Percentiles rank a stretch among this genome's conserved stretches.
phyloP scores from a whole-genome alignment of 345 rosid genomes.

The Garcia nutans region DNA sequence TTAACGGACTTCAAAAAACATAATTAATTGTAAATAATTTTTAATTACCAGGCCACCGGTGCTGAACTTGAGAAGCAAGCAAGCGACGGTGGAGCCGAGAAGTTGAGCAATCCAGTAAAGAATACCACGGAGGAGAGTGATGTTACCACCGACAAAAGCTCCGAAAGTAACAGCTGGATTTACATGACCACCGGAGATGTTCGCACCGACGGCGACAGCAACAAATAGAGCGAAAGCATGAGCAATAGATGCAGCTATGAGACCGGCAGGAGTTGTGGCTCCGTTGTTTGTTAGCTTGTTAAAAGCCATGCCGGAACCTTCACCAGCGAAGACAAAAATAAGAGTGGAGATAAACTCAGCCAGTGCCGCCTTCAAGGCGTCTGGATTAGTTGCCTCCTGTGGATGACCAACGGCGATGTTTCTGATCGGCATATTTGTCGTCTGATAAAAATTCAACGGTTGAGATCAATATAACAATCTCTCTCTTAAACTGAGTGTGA shows the following conservation, averaged over 20 bases:
- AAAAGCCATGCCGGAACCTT: slow-evolving; percentile 93
- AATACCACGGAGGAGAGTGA: slow-evolving; percentile 80
- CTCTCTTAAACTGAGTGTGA: neutral
- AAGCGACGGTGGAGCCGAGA: slow-evolving; percentile 77
- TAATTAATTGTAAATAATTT: neutral
- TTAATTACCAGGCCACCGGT: slow-evolving; percentile 62
- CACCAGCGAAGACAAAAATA: slow-evolving; percentile 86
- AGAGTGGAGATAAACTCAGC: slow-evolving; percentile 87
- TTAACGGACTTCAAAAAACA: neutral
- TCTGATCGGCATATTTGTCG: slow-evolving; percentile 68
- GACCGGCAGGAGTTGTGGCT: slow-evolving; percentile 72
- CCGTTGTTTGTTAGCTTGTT: slow-evolving; percentile 74
- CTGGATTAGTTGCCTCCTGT: slow-evolving; percentile 63
- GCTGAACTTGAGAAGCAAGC: slow-evolving; percentile 73
- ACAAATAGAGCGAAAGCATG: slow-evolving; percentile 82
- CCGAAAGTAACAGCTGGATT: slow-evolving; percentile 94
- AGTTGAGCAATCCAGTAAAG: slow-evolving; percentile 92
- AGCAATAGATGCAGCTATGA: slow-evolving; percentile 70
- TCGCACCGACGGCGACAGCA: slow-evolving; percentile 72
- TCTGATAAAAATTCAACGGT: slow-evolving; percentile 23
- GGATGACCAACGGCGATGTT: slow-evolving; percentile 78
- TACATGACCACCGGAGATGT: slow-evolving; percentile 93
- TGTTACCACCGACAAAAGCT: slow-evolving; percentile 80
- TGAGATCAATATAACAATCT: neutral
- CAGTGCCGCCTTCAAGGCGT: slow-evolving; percentile 67